Base-by-base conservation (phyloP, 2,329 filamentous ascomycete genomes). In the Fusarium buxicola region DNA sequence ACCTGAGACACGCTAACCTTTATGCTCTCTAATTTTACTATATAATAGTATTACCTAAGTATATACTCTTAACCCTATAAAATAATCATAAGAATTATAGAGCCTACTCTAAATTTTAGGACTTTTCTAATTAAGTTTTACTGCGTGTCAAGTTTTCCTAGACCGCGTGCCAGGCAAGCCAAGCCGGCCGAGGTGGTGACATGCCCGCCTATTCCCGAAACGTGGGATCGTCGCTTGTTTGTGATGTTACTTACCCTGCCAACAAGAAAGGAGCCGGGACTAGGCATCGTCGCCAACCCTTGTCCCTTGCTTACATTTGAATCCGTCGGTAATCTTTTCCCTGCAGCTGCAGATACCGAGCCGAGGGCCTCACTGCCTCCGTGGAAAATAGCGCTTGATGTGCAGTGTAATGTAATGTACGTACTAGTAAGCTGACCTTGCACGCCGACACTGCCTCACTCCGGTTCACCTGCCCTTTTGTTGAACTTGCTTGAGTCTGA, bases 301-400 rank as follows among this genome's bases (percentile, higher is more conserved):
- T 41, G 38, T n/a, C 13, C 45, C 35, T 31, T 39, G 46, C 25
- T 27, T 13, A 27, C 28, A n/a, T 30, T 18, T 18, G 43, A 34
- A 30, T 16, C 43, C 43, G 34, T 46, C 43, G 43, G 30, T 30
- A 46, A 46, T 46, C 30, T 46, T 30, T 32, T 34, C 43, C 43
- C 43, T 21, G 21, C 21, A 4, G 21, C 32, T 21, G 30, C 18
- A 12, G 21, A 21, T 21, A 24, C 31, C 12, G 31, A 12, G 21
- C 4, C 21, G 21, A 21, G 21, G 21, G n/a, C n/a, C n/a, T 30
- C 43, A 34, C 28, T 32, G 43, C 43, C 43, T 32, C 43, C 15
- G 40, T 43, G 40, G 30, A 25, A 44, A 24, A 45, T 16, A 45
- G 6, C 24, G 16, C 16, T 15, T 21, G 4, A 21, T 21, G 21